phyloP scores from a whole-genome alignment of 1,139 yeast species.

The Meyerozyma smithsonii region DNA sequence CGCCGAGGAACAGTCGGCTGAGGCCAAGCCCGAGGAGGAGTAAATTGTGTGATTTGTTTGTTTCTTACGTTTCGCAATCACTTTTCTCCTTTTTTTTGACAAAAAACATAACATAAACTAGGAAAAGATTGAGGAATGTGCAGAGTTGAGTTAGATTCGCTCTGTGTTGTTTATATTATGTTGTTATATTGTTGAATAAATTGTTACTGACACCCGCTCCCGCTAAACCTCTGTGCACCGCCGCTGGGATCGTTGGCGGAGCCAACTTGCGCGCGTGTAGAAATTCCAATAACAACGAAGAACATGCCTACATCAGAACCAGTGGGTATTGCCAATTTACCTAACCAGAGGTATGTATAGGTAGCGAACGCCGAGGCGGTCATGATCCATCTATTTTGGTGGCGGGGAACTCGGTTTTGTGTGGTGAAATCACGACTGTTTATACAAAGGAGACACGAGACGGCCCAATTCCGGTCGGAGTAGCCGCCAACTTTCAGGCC shows the following conservation, averaged over 20 bases:
- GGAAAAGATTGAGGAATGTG: not conserved
- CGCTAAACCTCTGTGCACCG: not conserved
- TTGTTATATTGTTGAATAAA: constrained; percentile 3
- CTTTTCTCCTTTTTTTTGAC: not conserved
- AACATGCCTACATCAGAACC: constrained; percentile 33
- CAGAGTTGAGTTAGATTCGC: constrained; percentile 1
- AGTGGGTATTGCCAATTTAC: constrained; percentile 84
- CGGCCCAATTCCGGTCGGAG: not conserved
- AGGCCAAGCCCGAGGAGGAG: constrained; percentile 32
- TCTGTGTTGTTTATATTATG: constrained; percentile 2
- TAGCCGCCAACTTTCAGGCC: not conserved
- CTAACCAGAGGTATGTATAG: constrained; percentile 75
- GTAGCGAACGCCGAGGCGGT: not conserved
- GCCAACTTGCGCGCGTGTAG: not conserved
- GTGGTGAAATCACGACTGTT: no score
- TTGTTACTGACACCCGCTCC: not conserved
- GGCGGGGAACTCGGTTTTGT: not conserved
- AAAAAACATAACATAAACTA: constrained; percentile 1
- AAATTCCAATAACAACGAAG: not conserved
- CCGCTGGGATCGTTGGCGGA: not conserved
- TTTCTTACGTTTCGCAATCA: constrained; percentile 2
- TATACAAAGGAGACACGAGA: no score
- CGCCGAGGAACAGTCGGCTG: constrained; percentile 37
- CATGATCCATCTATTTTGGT: not conserved
- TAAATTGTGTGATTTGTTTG: constrained; percentile 9